Percentiles rank a stretch among this genome's conserved stretches.
Conservation (phyloP, 1,139 yeast genomes). For the Pichiaceae sp. region DNA sequence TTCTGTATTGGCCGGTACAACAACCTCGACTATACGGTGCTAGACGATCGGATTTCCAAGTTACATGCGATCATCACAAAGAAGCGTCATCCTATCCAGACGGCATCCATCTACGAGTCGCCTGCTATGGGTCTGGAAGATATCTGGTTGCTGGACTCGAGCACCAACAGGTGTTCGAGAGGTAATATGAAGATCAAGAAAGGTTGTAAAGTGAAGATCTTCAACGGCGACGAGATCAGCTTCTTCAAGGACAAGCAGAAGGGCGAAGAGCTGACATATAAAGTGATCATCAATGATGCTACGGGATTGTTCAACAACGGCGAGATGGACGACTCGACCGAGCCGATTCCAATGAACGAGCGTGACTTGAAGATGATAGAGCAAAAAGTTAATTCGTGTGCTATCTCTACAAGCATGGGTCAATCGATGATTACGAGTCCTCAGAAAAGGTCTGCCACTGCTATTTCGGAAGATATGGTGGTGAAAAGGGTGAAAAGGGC, state of each 20-base stretch:
- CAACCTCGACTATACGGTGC: constrained; percentile 46
- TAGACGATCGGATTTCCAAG: constrained; percentile 74
- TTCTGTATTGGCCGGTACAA: constrained; percentile 55
- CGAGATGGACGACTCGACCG: constrained; percentile 6
- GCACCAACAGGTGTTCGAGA: constrained; percentile 72
- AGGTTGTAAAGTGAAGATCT: constrained; percentile 52
- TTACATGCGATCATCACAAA: constrained; percentile 67
- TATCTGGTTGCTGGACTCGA: constrained; percentile 74
- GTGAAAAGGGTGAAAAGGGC: not conserved
- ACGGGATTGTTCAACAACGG: constrained; percentile 44
- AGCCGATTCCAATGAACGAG: constrained; percentile 11
- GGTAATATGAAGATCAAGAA: constrained; percentile 53
- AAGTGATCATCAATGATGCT: constrained; percentile 41
- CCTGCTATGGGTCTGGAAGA: constrained; percentile 60
- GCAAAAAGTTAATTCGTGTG: not conserved
- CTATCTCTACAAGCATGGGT: not conserved
- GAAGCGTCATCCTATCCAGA: constrained; percentile 45
- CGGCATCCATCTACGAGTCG: constrained; percentile 45
- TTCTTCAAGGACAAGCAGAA: constrained; percentile 54
- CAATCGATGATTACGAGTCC: not conserved
- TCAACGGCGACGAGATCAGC: constrained; percentile 56
- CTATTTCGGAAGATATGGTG: not conserved
- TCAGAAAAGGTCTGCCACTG: not conserved
- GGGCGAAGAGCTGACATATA: constrained; percentile 44
- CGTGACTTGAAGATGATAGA: constrained; percentile 7